Evolutionary conservation across 768 basidiomycete genomes (phyloP).

Genomic region (Boletellus emodensis): DNA sequence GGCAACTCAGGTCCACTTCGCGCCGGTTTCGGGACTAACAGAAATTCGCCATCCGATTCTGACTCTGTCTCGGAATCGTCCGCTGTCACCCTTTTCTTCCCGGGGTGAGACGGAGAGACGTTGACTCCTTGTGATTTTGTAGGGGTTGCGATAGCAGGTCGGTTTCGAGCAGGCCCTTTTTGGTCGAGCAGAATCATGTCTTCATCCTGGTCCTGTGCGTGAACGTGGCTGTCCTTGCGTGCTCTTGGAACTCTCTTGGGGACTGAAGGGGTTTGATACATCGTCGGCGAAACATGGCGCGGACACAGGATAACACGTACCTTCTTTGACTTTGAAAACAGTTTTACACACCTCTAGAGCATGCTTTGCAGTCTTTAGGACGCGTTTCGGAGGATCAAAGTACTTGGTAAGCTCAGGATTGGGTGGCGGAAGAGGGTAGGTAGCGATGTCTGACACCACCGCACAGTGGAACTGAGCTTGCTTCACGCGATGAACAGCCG

Average conservation of each 20-base stretch:
- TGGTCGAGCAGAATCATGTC: constrained; percentile 56
- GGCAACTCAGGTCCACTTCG: constrained; percentile 33
- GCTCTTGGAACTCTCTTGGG: constrained; percentile 56
- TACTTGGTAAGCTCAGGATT: constrained; percentile 84
- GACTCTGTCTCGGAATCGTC: constrained; percentile 55
- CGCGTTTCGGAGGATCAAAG: constrained; percentile 69
- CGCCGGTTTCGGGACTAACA: constrained; percentile 14
- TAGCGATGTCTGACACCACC: constrained; percentile 66
- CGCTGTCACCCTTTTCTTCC: constrained; percentile 14
- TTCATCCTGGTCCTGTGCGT: constrained; percentile 56
- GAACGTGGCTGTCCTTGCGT: constrained; percentile 60
- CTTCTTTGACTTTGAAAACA: constrained; percentile 75
- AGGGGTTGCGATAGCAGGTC: constrained; percentile 11
- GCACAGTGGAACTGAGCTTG: constrained; percentile 92
- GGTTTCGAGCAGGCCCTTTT: constrained; percentile 20
- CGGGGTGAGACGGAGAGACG: constrained; percentile 1
- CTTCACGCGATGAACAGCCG: constrained; percentile 85
- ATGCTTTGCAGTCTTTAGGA: constrained; percentile 55
- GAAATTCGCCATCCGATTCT: constrained; percentile 37
- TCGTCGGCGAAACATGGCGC: not conserved
- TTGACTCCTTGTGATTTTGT: constrained; percentile 4
- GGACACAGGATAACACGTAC: constrained; percentile 33
- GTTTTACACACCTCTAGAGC: constrained; percentile 59
- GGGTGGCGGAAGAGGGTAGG: constrained; percentile 76
- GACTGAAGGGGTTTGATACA: constrained; percentile 35